A percentile compares a stretch with the other conserved stretches of the same genome.
These are phyloP conservation scores for Starmera caribaea DNA, from an alignment of 805 yeast genomes.

Conservation along the genomic window DNA sequence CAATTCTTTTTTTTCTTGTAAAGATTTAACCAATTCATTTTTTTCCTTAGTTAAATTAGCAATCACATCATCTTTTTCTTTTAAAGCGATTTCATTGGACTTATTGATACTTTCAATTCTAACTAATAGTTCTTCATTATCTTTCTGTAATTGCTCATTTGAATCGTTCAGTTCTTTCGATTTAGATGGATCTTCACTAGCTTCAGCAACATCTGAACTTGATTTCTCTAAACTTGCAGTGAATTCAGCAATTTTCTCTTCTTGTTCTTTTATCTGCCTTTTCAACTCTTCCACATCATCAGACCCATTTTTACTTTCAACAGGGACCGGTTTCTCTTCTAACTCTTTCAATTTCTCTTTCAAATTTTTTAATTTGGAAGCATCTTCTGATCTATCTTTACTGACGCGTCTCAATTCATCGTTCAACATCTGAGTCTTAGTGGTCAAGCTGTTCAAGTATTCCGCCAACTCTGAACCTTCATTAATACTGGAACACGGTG, in stretches of 20 bases:
- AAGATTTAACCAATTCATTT: neutral
- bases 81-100: neutral
- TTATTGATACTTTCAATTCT: no score
- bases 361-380: slow-evolving; percentile 4
- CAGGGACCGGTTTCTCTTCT: neutral
- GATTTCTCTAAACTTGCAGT: no score
- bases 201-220: no score
- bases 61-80: neutral
- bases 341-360: slow-evolving; percentile 2
- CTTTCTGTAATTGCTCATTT: no score
- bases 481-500: slow-evolving; percentile 68
- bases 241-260: no score
- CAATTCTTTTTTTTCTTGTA: neutral
- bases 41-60: neutral
- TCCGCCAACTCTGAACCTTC: slow-evolving; percentile 66
- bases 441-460: slow-evolving; percentile 52
- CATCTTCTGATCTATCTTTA: slow-evolving; percentile 5
- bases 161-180: no score
- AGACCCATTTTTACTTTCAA: no score
- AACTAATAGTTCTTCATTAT: no score
- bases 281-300: no score
- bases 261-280: no score
- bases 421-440: slow-evolving; percentile 50
- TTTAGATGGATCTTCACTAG: no score
- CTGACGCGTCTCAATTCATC: slow-evolving; percentile 47